Base-by-base conservation (phyloP, 352 stramenopile species). In the Sclerospora graminicola region DNA sequence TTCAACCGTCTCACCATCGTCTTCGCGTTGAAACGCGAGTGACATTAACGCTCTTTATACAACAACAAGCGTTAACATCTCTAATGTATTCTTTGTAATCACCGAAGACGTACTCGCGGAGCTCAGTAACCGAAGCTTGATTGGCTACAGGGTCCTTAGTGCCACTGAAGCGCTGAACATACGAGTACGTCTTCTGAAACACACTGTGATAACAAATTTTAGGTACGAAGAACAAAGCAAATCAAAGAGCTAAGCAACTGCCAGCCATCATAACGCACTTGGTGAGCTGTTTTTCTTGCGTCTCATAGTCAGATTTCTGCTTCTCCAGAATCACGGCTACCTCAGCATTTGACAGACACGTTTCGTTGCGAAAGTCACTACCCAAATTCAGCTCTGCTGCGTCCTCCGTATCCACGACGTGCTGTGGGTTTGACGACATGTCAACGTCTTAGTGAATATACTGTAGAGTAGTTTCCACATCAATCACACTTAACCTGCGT, bases 151-250 rank as follows among this genome's bases (percentile, higher is more conserved):
- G 83, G 45, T 95, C 82, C 51, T 93, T 93, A n/a, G 82, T 95
- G 41, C 83, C 82, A 32, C 82, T 94, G 51, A 95, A 95, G 34
- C 83, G 77, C 57, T 94, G 83, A 45, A 93, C 83, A 40, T 95
- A 95, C 47, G 83, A 90, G 51, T 94, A 91, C 24, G 83, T 95
- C 69, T 94, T 92, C 57, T 93, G 79, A 54, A 95, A 95, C 15
- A 95, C 82, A 46, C 78, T 89, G 20, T 10, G 54, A 40, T 16
- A 26, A 26, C 21, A 26, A 6, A 26, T 26, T 26, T 26, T 26
- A 26, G 21, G 21, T 6, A 26, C 21, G 4, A 26, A 26, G 21
- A 26, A 26, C 21, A 6, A 26, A 26, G 21, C 21, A 26, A 2
- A 18, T 24, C 5, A 24, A 23, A 46, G 11, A 26, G 26, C 16